Evolutionary conservation across 176 grass and related monocot genomes (phyloP).

Genomic region (Chrysopogon serrulatus): DNA sequence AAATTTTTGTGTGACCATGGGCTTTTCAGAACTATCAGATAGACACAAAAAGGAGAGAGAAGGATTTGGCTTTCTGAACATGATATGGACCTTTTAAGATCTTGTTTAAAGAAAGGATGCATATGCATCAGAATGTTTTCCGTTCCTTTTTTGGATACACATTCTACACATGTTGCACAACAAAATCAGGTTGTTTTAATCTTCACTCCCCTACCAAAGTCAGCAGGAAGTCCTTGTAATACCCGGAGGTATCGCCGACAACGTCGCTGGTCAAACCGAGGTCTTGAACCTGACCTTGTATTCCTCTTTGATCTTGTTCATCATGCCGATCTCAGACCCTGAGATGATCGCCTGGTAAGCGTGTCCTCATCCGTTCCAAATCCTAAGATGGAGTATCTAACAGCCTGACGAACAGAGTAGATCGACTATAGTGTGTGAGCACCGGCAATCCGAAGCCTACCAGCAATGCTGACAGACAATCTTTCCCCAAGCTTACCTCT

Average conservation of each 20-base stretch:
- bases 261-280: conserved; percentile 39
- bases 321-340: conserved; percentile 52
- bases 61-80: neutral
- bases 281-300: conserved; percentile 51
- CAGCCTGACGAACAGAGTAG: conserved; percentile 29
- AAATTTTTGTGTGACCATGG: too few relatives aligned
- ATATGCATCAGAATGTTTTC: neutral
- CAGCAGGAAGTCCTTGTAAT: conserved; percentile 60
- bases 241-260: conserved; percentile 46
- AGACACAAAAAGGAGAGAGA: neutral
- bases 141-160: neutral
- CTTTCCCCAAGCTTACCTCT: conserved; percentile 33
- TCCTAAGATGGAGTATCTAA: conserved; percentile 60
- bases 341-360: conserved; percentile 65
- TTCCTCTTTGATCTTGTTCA: conserved; percentile 59
- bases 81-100: neutral
- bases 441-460: neutral
- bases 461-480: neutral
- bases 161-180: neutral
- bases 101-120: neutral
- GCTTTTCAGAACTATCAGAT: too few relatives aligned
- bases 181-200: neutral
- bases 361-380: conserved; percentile 69
- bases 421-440: too few relatives aligned
- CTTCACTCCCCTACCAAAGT: conserved; percentile 47